Evolutionary conservation across 2,329 filamentous ascomycete genomes (phyloP), one percentile per base, ranked within the genome.

Genomic region (Huntiella abstrusa): DNA sequence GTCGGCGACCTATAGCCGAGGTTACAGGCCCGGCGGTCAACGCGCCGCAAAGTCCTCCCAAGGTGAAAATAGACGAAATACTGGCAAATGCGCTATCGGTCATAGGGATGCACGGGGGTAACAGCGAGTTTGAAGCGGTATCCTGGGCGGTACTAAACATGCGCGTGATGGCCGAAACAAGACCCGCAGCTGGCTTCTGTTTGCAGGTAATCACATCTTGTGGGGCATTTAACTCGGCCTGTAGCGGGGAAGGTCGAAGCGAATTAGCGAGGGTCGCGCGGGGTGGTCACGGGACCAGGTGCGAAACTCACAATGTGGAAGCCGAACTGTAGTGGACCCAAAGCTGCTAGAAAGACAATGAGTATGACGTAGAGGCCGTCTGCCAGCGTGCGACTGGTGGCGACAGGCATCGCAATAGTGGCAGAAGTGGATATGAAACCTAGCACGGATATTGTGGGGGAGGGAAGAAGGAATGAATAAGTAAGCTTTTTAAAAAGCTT

Each of bases 181-280:
- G 60, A 43, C 64, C 62, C 42, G 63, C 60, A 33, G 45, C 37
- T 4, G 45, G 41, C 52, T 64, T 63, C 52, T 75, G 77, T 54
- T 75, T 76, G 65, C 91, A 96, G 48, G 83, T 92, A 55, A 98
- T 81, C 56, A 92, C 84, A 67, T 87, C 80, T 70, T 95, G 80
- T 6, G 91, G 91, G 6, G 88, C 85, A 60, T 98, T 98, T 52
- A 98, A 74, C 61, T 96, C 91, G 54, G 86, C 83, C 87, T 88
- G 13, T 37, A 35, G 32, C 8, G 16, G 41, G n/a, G n/a, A n/a
- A 36, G 33, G 33, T 34, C 11, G 10, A 35, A n/a, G 19, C 28
- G n/a, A 35, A 13, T 35, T 33, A 32, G 13, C 11, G 5, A 22
- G 33, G 10, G 16, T 28, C 16, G 8, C 39, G 34, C 11, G 32